Conservation (phyloP, 305 asterid species). For the Solanum hybrid region DNA sequence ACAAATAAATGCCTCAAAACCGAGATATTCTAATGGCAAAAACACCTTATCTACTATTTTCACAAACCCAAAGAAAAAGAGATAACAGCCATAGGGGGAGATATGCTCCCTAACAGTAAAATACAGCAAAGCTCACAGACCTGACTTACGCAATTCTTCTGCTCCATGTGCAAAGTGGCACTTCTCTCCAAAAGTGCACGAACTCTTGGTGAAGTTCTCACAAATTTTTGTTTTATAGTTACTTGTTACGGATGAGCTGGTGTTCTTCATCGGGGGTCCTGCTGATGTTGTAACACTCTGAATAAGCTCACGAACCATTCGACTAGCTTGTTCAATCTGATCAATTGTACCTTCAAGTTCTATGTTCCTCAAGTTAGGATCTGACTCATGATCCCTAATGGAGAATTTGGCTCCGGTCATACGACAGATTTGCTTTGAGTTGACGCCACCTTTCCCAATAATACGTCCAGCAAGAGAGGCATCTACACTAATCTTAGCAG, state of each 20-base stretch:
- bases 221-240: slow-evolving; percentile 34
- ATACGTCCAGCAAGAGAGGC: slow-evolving; percentile 43
- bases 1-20: neutral
- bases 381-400: slow-evolving; percentile 37
- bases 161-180: slow-evolving; percentile 51
- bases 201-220: slow-evolving; percentile 40
- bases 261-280: slow-evolving; percentile 18
- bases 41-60: neutral
- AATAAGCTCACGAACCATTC: slow-evolving; percentile 41
- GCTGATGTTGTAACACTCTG: slow-evolving; percentile 19
- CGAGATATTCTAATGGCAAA: neutral
- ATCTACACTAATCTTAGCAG: slow-evolving; percentile 44
- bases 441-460: slow-evolving; percentile 41
- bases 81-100: neutral
- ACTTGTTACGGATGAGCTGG: slow-evolving; percentile 18
- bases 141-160: slow-evolving; percentile 28
- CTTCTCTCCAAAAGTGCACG: slow-evolving; percentile 43
- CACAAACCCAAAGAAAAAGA: neutral
- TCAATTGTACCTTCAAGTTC: slow-evolving; percentile 44
- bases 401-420: slow-evolving; percentile 36
- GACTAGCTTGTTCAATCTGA: slow-evolving; percentile 43
- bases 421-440: slow-evolving; percentile 42
- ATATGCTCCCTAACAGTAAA: neutral
- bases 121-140: neutral
- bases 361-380: slow-evolving; percentile 34